phyloP scores from a whole-genome alignment of 2,329 filamentous ascomycete genomes.

The Monilinia fructicola region DNA sequence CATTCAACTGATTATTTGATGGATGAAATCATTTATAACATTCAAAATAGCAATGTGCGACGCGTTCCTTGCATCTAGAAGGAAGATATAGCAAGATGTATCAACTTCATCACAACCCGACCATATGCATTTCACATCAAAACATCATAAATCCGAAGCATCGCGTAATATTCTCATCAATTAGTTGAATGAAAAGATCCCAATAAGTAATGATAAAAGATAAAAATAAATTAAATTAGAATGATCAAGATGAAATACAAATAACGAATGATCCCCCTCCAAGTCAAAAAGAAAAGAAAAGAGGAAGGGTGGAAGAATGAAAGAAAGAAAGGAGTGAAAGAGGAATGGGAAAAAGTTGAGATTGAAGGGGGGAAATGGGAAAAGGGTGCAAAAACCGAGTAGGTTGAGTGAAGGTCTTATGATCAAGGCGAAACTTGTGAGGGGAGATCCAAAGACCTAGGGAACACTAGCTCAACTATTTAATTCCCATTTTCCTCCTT shows the following conservation, averaged over 20 bases:
- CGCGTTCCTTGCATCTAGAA: not conserved
- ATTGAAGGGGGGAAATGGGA: not conserved
- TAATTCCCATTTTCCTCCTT: constrained; percentile 9
- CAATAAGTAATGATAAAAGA: not conserved
- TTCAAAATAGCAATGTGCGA: not conserved
- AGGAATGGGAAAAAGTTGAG: no score
- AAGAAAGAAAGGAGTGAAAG: no score
- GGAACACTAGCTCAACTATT: not conserved
- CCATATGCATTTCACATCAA: constrained; percentile 7
- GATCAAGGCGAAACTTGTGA: constrained; percentile 12
- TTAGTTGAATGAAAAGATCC: not conserved
- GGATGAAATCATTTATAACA: constrained; percentile 9
- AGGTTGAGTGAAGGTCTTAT: constrained; percentile 18
- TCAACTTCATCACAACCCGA: constrained; percentile 13
- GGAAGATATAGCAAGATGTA: not conserved
- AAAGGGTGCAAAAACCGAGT: constrained; percentile 1
- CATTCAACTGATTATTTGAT: constrained; percentile 4
- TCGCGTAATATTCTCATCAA: not conserved
- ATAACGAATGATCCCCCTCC: not conserved
- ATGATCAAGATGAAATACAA: not conserved
- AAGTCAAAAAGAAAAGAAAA: no score
- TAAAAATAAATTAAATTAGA: no score
- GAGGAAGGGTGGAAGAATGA: no score
- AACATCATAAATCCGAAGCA: not conserved
- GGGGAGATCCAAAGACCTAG: no score